Percentiles rank a stretch among this genome's conserved stretches.
phyloP scores from a whole-genome alignment of 2,329 filamentous ascomycete genomes.

The Fusarium nurragi region DNA sequence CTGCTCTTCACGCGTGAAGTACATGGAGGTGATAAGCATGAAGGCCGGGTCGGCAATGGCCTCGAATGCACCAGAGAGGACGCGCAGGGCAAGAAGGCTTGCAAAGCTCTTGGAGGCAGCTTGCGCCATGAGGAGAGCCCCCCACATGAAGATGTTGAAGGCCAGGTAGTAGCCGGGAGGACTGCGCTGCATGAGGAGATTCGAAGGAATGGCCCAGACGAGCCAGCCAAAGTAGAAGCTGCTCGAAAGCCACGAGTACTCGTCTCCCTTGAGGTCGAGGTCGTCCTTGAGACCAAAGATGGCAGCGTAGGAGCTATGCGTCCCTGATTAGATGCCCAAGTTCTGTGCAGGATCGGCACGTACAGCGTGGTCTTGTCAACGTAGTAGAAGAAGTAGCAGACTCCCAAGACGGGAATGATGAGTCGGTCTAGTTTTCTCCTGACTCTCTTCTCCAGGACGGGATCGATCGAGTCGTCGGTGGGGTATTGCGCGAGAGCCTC shows the following conservation, averaged over 20 bases:
- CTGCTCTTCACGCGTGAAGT: conserved; percentile 70
- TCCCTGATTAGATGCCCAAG: neutral
- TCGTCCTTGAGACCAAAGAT: conserved; percentile 71
- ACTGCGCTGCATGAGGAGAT: conserved; percentile 47
- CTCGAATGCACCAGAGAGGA: conserved; percentile 72
- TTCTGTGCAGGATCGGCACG: neutral
- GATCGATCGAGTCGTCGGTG: conserved; percentile 51
- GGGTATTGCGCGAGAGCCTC: conserved; percentile 51
- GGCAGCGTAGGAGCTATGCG: conserved; percentile 64
- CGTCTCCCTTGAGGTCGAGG: conserved; percentile 62
- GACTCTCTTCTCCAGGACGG: conserved; percentile 46
- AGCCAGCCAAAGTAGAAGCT: conserved; percentile 53
- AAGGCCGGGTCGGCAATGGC: conserved; percentile 61
- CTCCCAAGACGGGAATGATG: conserved; percentile 51
- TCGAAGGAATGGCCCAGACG: conserved; percentile 49
- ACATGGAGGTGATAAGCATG: conserved; percentile 73
- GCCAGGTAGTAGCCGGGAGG: conserved; percentile 51
- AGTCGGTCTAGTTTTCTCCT: conserved; percentile 51
- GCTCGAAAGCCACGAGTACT: conserved; percentile 61
- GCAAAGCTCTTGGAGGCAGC: conserved; percentile 66
- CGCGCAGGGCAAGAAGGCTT: conserved; percentile 63
- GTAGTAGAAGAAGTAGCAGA: conserved; percentile 56
- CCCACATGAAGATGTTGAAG: conserved; percentile 66
- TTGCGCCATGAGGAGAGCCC: conserved; percentile 58
- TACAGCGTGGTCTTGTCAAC: conserved; percentile 61